phyloP scores from a whole-genome alignment of 2,329 filamentous ascomycete species.

The Exserohilum turcica region DNA sequence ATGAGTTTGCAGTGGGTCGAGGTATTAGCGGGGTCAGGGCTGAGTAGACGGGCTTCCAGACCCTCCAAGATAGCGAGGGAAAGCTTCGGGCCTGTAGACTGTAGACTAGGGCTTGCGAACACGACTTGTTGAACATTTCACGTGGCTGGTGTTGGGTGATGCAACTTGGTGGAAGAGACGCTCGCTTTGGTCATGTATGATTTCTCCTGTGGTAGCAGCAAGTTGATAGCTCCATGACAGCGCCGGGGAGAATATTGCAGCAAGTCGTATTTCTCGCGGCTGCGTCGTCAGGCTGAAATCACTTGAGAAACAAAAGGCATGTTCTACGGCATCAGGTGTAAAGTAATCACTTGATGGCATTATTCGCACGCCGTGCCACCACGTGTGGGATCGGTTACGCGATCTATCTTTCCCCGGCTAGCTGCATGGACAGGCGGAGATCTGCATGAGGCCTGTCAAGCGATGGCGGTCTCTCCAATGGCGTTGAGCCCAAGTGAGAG shows the following conservation, averaged over 20 bases:
- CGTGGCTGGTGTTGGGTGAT: background rate
- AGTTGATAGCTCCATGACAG: no score
- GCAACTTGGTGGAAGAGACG: background rate
- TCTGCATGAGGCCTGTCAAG: constrained; percentile 18
- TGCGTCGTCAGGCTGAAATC: no score
- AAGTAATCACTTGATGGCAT: no score
- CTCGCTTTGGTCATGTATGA: no score
- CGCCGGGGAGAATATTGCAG: no score
- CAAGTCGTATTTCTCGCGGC: no score
- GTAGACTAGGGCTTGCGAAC: background rate
- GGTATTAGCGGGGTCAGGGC: background rate
- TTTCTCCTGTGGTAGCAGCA: no score
- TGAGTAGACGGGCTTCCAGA: constrained; percentile 2
- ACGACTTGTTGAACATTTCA: background rate
- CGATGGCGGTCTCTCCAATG: constrained; percentile 14
- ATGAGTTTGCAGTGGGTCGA: background rate
- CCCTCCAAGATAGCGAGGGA: background rate
- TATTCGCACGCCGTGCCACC: constrained; percentile 5
- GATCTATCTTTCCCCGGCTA: constrained; percentile 22
- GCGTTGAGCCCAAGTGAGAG: constrained; percentile 4
- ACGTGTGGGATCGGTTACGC: constrained; percentile 23
- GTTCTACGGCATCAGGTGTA: no score
- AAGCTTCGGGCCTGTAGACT: background rate
- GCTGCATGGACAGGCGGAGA: constrained; percentile 19
- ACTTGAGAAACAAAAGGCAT: no score